phyloP scores from a whole-genome alignment of 2,329 filamentous ascomycete genomes.

The Diplodia mutila region DNA sequence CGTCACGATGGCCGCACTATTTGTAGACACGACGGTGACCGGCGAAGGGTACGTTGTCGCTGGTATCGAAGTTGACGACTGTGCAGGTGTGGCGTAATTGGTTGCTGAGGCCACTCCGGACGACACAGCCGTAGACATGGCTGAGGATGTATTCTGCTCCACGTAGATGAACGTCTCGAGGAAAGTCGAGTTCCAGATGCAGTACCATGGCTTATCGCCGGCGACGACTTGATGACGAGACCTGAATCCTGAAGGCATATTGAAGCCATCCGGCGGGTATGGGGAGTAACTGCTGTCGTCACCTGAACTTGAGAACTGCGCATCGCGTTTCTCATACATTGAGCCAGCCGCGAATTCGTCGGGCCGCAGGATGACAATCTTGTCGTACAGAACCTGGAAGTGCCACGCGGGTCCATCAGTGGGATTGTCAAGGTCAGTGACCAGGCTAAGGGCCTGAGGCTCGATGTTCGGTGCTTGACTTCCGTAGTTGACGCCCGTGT shows the following conservation, averaged over 20 bases:
- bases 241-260: slow-evolving; percentile 27
- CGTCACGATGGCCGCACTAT: slow-evolving; percentile 27
- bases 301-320: background rate
- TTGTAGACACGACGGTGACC: slow-evolving; percentile 27
- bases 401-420: slow-evolving; percentile 65
- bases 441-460: slow-evolving; percentile 56
- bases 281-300: background rate
- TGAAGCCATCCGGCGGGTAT: background rate
- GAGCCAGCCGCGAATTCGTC: slow-evolving; percentile 41
- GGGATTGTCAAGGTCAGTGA: slow-evolving; percentile 60
- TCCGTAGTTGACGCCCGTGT: slow-evolving; percentile 59
- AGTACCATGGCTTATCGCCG: slow-evolving; percentile 70
- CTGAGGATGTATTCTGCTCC: slow-evolving; percentile 53
- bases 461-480: slow-evolving; percentile 60
- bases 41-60: background rate
- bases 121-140: slow-evolving; percentile 31
- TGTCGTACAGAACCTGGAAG: slow-evolving; percentile 66
- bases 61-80: slow-evolving; percentile 2
- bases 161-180: slow-evolving; percentile 70
- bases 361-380: slow-evolving; percentile 60
- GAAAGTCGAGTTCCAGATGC: slow-evolving; percentile 69
- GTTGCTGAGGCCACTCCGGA: slow-evolving; percentile 30
- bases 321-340: slow-evolving; percentile 22
- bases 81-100: slow-evolving; percentile 28
- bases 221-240: slow-evolving; percentile 51